Evolutionary conservation across 192 early-diverging fungal genomes (phyloP), one percentile per base, ranked within the genome.

Genomic region (Backusella mclennaniae): DNA sequence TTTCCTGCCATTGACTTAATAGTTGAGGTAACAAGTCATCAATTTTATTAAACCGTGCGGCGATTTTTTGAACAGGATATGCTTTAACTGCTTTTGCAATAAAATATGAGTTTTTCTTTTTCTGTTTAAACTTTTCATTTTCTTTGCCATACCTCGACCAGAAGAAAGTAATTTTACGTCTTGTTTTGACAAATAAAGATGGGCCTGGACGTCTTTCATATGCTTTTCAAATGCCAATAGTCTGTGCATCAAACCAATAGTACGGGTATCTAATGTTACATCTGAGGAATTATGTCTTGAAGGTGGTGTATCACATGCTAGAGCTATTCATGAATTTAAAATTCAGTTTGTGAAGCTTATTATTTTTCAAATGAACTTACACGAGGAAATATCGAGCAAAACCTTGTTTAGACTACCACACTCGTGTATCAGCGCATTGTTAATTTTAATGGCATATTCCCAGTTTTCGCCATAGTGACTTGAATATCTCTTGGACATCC

Each of bases 121-220:
- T 33, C 33, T 33, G 33, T 33, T 53, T 7, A 53, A 17, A 15
- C n/a, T 53, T 53, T 53, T 17, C 3, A 41, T 31, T 46, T 56
- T 69, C 3, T 19, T 39, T 36, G 2, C 7, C 46, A 56, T 77
- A 77, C 76, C 69, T 66, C 56, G 44, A 21, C 69, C 76, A 42
- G 19, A 26, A 1, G 35, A 63, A 15, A 72, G 78, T 79, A 77
- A 76, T 31, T 82, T 81, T 69, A 71, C 80, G 71, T 89, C 88
- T 21, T 89, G 87, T 17, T 82, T 85, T 63, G 85, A 86, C 53
- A 89, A 76, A 36, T 80, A 85, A 46, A 87, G 59, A 67, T 89
- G 86, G n/a, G 86, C 82, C 70, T 86, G 86, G 59, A 87, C 74
- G 15, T 87, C 80, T 52, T 85, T 79, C 44, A 87, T 76, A 68